phyloP scores from a whole-genome alignment of 2,329 filamentous ascomycete genomes.

The Chalaropsis ovoidea region DNA sequence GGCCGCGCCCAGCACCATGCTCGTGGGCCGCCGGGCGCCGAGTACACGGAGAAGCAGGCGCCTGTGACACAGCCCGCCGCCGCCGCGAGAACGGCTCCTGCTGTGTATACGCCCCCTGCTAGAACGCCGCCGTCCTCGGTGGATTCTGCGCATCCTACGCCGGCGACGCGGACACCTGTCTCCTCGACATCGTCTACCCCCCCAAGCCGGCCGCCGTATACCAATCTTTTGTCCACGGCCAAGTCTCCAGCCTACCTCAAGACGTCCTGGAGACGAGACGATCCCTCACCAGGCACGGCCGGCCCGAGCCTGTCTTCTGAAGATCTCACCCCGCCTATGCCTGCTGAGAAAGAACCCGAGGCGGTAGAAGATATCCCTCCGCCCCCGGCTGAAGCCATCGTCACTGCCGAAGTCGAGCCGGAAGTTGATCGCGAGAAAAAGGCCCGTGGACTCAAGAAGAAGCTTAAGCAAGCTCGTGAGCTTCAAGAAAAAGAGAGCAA shows the following conservation, averaged over 20 bases:
- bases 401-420: slow-evolving; percentile 3
- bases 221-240: background rate
- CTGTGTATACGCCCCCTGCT: background rate
- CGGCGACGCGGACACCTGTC: background rate
- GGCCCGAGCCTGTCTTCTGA: background rate
- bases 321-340: background rate
- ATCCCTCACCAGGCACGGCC: background rate
- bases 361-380: background rate
- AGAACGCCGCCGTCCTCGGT: background rate
- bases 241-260: slow-evolving; percentile 15
- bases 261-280: slow-evolving; percentile 17
- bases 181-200: slow-evolving; percentile 2
- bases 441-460: slow-evolving; percentile 83
- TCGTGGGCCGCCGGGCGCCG: slow-evolving; percentile 10
- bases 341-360: background rate
- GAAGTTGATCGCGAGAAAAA: slow-evolving; percentile 72
- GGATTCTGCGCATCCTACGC: background rate
- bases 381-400: slow-evolving; percentile 11
- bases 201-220: background rate
- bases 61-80: background rate
- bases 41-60: background rate
- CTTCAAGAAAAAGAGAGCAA: slow-evolving; percentile 83
- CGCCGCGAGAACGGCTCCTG: background rate
- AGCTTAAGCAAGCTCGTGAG: slow-evolving; percentile 84
- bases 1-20: slow-evolving; percentile 42